A percentile compares a stretch with the other conserved stretches of the same genome.
Evolutionary conservation across 805 yeast genomes (phyloP).

Genomic region (Scheffersomyces lignosus): DNA sequence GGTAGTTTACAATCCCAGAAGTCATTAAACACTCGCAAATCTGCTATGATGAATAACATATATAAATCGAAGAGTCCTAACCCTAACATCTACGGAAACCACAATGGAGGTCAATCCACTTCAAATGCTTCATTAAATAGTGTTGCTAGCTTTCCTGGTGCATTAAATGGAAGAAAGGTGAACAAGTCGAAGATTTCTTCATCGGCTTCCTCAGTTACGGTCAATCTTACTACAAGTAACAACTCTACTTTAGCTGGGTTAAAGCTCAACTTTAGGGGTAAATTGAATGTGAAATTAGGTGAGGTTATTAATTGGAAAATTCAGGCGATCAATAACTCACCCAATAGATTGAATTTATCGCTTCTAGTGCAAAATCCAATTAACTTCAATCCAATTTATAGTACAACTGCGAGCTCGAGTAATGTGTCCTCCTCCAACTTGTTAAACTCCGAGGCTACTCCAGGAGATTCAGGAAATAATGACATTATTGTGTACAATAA

Average conservation of each 20-base stretch:
- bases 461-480: slow-evolving; percentile 7
- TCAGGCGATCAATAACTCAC: slow-evolving; percentile 62
- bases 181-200: slow-evolving; percentile 5
- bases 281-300: slow-evolving; percentile 60
- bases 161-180: slow-evolving; percentile 1
- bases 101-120: background rate
- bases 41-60: slow-evolving; percentile 22
- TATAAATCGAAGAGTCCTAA: slow-evolving; percentile 15
- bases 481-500: slow-evolving; percentile 19
- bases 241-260: slow-evolving; percentile 39
- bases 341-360: slow-evolving; percentile 51
- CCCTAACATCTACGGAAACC: background rate
- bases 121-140: background rate
- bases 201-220: slow-evolving; percentile 32
- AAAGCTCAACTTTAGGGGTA: slow-evolving; percentile 60
- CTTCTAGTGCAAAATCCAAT: slow-evolving; percentile 35
- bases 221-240: slow-evolving; percentile 31
- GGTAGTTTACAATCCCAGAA: slow-evolving; percentile 1
- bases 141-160: background rate
- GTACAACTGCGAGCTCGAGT: slow-evolving; percentile 5
- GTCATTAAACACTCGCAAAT: slow-evolving; percentile 13
- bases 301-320: slow-evolving; percentile 61
- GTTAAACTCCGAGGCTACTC: slow-evolving; percentile 6
- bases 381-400: slow-evolving; percentile 23
- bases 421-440: slow-evolving; percentile 18